Evolutionary conservation across 805 yeast species (phyloP).

Genomic region (Yamadazyma philogaea): DNA sequence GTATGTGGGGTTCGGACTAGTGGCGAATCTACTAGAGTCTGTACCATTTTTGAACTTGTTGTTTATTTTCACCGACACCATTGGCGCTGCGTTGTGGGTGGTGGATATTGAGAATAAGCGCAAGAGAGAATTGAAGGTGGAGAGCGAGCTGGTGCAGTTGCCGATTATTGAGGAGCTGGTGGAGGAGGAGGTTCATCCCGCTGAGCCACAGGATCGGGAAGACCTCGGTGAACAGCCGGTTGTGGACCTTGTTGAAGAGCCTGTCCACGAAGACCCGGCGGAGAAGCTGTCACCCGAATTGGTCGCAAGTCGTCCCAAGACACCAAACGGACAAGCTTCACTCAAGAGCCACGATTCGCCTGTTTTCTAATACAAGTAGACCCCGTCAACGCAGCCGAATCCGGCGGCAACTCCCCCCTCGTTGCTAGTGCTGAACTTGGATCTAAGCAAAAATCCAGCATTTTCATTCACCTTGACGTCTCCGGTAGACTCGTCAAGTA

Average conservation of each 20-base stretch:
- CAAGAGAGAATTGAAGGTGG: slow-evolving; percentile 15
- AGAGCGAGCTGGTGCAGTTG: background rate
- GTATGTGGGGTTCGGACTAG: slow-evolving; percentile 52
- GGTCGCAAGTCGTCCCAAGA: background rate
- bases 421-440: slow-evolving; percentile 80
- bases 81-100: slow-evolving; percentile 69
- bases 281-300: background rate
- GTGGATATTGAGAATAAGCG: slow-evolving; percentile 27
- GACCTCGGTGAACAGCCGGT: too few relatives aligned
- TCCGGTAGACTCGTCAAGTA: slow-evolving; percentile 67
- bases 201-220: too few relatives aligned
- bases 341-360: background rate
- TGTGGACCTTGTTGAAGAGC: slow-evolving; percentile 5
- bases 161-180: background rate
- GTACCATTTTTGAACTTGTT: slow-evolving; percentile 53
- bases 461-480: slow-evolving; percentile 58
- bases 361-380: slow-evolving; percentile 45
- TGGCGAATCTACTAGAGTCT: slow-evolving; percentile 49
- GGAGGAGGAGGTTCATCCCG: too few relatives aligned
- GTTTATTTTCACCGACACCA: slow-evolving; percentile 55
- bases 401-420: slow-evolving; percentile 99
- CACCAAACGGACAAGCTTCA: background rate
- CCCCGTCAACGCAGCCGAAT: slow-evolving; percentile 91
- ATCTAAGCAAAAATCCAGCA: slow-evolving; percentile 84
- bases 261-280: background rate